Percentiles rank a stretch among this genome's conserved stretches.
Conservation (phyloP, 768 basidiomycete genomes). For the Trametes punicea region DNA sequence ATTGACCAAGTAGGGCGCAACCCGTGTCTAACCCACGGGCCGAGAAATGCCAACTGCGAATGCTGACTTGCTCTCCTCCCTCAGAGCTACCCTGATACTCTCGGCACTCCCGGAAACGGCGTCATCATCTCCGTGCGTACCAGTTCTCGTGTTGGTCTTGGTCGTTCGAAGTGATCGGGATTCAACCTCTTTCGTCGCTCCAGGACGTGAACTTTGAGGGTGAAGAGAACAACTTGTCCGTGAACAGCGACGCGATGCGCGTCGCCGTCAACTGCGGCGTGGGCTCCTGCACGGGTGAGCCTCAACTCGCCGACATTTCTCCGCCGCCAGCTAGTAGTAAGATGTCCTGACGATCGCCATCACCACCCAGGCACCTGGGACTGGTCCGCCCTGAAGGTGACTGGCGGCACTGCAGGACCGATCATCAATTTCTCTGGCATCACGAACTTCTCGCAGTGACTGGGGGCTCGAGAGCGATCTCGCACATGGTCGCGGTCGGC, state of each 20-base stretch:
- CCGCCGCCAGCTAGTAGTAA: background rate
- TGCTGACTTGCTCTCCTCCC: no score
- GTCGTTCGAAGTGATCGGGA: background rate
- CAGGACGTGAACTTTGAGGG: slow-evolving; percentile 50
- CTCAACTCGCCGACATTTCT: background rate
- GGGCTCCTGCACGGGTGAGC: slow-evolving; percentile 47
- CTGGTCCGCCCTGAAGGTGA: slow-evolving; percentile 44
- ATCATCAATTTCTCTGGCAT: slow-evolving; percentile 27
- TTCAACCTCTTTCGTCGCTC: background rate
- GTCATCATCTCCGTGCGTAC: slow-evolving; percentile 52
- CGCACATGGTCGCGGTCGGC: background rate
- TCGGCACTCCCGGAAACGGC: slow-evolving; percentile 55
- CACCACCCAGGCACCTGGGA: slow-evolving; percentile 42
- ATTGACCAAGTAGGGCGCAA: slow-evolving; percentile 48
- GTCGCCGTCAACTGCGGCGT: slow-evolving; percentile 57
- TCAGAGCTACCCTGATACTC: slow-evolving; percentile 53
- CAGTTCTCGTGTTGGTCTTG: background rate
- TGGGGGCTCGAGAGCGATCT: background rate
- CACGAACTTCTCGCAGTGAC: slow-evolving; percentile 24
- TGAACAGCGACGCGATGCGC: slow-evolving; percentile 40
- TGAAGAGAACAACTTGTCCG: slow-evolving; percentile 40
- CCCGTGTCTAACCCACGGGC: no score
- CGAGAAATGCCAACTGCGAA: no score
- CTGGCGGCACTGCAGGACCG: slow-evolving; percentile 42
- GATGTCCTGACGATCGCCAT: background rate